Base-by-base conservation (phyloP, 805 yeast species). In the Starmerella vitae region DNA sequence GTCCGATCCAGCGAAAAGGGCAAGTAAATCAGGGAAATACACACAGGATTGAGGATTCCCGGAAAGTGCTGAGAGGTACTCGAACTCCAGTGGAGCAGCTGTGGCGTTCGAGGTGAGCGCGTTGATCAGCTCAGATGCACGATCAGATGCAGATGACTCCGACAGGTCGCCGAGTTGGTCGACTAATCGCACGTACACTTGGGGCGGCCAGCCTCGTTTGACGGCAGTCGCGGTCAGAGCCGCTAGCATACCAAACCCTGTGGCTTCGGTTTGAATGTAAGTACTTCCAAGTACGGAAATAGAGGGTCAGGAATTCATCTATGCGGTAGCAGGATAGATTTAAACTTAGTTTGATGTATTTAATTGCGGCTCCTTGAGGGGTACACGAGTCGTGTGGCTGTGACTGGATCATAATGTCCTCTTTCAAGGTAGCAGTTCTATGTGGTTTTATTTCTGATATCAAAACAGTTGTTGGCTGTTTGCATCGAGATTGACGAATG, bases 81-180 rank as follows among this genome's bases (percentile, higher is more conserved):
- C 61, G 28, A 47, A 43, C 19, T 54, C 47, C 41, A 53, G 44
- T 26, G 57, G 53, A 33, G 45, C 44, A 3, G 46, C 41, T 19
- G 44, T 34, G 22, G 31, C 14, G 12, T 38, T 43, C 3, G 27
- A n/a, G 10, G 34, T 20, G 8, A 31, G 25, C 10, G 18, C 6
- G 13, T 24, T 10, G 15, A 31, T 20, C 17, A 31, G 24, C 34
- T 31, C 34, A 13, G 9, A 17, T 12, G 21, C 10, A 14, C 8
- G 25, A 7, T 31, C 34, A 20, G 10, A 13, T 17, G n/a, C 18
- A 10, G 14, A 9, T 22, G 32, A 5, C 13, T 31, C 37, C 15
- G 27, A 20, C 20, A 51, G 35, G 30, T 57, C 61, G 36, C 49
- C 52, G 21, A 58, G 43, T 40, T 58, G 61, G 29, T 38, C 28